Percentiles rank a stretch among this genome's conserved stretches.
phyloP scores from a whole-genome alignment of 257 asterid genomes.

The Jaltomata sinuosa region DNA sequence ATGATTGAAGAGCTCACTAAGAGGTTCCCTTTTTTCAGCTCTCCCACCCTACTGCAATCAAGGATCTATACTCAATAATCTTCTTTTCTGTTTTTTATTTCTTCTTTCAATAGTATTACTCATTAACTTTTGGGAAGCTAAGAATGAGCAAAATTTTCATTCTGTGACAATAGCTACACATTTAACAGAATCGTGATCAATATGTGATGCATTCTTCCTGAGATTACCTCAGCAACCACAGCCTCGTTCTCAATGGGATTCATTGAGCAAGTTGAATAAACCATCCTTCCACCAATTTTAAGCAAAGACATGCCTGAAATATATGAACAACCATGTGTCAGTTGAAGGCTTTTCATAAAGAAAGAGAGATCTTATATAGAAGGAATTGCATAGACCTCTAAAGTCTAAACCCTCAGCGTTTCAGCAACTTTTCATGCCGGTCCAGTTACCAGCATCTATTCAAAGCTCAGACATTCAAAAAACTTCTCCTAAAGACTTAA shows the following conservation, averaged over 20 bases:
- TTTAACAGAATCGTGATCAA: neutral
- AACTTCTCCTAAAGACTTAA: neutral
- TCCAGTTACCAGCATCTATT: neutral
- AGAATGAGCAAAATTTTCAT: neutral
- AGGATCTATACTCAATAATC: neutral
- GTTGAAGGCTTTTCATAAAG: neutral
- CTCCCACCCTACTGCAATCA: neutral
- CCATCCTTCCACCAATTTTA: slow-evolving; percentile 95
- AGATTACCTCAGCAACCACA: slow-evolving; percentile 84
- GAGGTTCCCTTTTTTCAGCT: neutral
- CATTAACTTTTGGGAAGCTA: neutral
- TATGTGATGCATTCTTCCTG: neutral
- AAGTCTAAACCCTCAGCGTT: neutral
- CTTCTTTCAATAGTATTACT: neutral
- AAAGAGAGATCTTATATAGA: neutral
- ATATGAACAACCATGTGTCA: slow-evolving; percentile 2
- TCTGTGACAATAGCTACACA: neutral
- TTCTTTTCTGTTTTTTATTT: neutral
- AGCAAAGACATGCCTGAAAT: slow-evolving; percentile 80
- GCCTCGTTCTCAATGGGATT: slow-evolving; percentile 97
- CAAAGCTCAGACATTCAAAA: neutral
- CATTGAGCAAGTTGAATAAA: slow-evolving; percentile 98
- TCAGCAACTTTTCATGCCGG: neutral
- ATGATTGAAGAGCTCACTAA: neutral
- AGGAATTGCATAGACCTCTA: neutral